phyloP scores from a whole-genome alignment of 2,329 filamentous ascomycete species.

The Apiospora marii region DNA sequence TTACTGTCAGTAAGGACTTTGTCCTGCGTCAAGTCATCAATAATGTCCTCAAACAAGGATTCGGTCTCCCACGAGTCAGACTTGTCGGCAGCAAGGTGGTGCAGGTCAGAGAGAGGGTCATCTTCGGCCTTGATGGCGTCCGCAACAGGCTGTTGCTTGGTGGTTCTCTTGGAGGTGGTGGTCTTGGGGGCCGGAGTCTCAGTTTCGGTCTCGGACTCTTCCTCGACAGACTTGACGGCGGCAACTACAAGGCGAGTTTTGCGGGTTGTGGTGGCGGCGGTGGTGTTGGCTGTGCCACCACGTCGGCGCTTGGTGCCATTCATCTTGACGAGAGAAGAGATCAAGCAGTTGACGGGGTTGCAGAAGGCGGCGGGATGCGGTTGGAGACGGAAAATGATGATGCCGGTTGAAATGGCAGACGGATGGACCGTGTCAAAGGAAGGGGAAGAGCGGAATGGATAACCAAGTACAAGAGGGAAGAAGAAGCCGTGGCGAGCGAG shows the following conservation, averaged over 20 bases:
- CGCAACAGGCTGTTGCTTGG: neutral
- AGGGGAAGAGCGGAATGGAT: neutral
- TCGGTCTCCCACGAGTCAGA: constrained; percentile 51
- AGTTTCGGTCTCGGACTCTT: constrained; percentile 1
- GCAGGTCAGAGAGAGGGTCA: constrained; percentile 1
- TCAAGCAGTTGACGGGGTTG: neutral
- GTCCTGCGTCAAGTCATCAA: constrained; percentile 55
- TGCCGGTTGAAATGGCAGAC: neutral
- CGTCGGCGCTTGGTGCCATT: constrained; percentile 14
- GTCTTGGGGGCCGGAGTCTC: neutral
- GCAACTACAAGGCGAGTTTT: constrained; percentile 27
- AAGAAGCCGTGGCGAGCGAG: constrained; percentile 11
- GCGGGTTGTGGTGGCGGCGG: neutral
- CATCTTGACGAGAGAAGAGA: neutral
- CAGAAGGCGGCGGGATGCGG: neutral
- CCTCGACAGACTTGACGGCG: constrained; percentile 33
- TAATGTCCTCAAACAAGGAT: constrained; percentile 55
- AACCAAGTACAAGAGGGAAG: constrained; percentile 11
- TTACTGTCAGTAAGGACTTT: constrained; percentile 46
- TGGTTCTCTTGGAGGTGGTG: neutral
- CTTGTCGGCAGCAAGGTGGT: constrained; percentile 30
- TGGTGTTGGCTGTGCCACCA: neutral
- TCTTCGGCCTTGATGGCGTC: neutral
- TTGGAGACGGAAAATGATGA: neutral
- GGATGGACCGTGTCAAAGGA: neutral